These are phyloP conservation scores for Olyra latifolia DNA, from an alignment of 176 grass and related monocot species.

Conservation along the genomic window DNA sequence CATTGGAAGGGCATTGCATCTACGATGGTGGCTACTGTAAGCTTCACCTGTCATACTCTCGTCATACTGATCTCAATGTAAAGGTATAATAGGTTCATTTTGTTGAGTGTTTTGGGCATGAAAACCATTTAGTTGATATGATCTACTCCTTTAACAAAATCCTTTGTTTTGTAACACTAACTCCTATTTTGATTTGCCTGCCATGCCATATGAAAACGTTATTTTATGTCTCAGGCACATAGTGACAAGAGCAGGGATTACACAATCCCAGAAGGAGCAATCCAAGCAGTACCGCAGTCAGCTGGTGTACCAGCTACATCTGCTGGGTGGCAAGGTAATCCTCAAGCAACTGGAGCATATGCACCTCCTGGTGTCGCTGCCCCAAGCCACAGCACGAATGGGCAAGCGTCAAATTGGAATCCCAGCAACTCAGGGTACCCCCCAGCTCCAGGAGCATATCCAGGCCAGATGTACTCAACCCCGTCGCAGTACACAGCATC, in stretches of 20 bases:
- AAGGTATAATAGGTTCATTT: constrained; percentile 83
- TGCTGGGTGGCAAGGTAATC: constrained; percentile 59
- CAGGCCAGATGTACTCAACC: constrained; percentile 54
- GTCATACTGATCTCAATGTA: constrained; percentile 99
- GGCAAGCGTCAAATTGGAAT: constrained; percentile 57
- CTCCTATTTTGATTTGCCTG: neutral
- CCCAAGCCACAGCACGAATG: constrained; percentile 27
- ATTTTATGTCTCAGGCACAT: constrained; percentile 59
- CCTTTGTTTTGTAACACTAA: neutral
- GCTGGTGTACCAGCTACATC: constrained; percentile 39
- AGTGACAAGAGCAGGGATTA: constrained; percentile 99
- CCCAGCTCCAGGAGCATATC: constrained; percentile 50
- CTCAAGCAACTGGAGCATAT: constrained; percentile 42
- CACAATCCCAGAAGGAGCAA: constrained; percentile 59
- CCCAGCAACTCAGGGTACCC: constrained; percentile 42
- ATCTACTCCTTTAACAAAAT: neutral
- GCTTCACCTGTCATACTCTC: constrained; percentile 99
- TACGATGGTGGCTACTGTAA: constrained; percentile 99
- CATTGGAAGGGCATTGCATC: constrained; percentile 97
- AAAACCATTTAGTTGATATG: constrained; percentile 9
- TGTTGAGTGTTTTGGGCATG: constrained; percentile 30
- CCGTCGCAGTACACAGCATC: constrained; percentile 16
- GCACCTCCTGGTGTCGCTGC: constrained; percentile 33
- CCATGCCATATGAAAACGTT: neutral
- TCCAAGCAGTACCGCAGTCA: constrained; percentile 43